These are phyloP conservation scores for Beauveria varroae DNA, from an alignment of 2,329 filamentous ascomycete species.

Conservation along the genomic window DNA sequence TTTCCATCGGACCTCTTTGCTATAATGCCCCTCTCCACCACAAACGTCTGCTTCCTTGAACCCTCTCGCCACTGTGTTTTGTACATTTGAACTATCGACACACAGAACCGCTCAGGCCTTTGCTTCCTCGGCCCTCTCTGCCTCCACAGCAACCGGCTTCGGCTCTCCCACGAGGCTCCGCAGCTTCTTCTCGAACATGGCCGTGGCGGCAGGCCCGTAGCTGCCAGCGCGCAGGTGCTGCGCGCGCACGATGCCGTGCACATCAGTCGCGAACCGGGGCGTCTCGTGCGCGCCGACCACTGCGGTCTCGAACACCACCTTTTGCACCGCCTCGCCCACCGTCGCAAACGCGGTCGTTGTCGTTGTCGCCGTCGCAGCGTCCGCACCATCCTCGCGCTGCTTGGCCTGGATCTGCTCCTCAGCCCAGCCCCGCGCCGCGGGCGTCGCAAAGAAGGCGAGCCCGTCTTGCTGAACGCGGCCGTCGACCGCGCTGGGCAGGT, in stretches of 20 bases:
- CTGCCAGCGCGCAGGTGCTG: slow-evolving; percentile 31
- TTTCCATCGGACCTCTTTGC: not conserved
- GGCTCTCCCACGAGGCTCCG: slow-evolving; percentile 18
- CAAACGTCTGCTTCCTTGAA: not conserved
- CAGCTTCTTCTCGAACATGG: slow-evolving; percentile 33
- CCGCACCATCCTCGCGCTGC: not conserved
- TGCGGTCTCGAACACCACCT: slow-evolving; percentile 25
- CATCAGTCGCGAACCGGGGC: slow-evolving; percentile 25
- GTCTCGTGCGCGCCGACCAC: slow-evolving; percentile 31
- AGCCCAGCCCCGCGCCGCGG: slow-evolving; percentile 21
- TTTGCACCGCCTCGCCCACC: slow-evolving; percentile 26
- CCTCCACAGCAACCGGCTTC: not conserved
- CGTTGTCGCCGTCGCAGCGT: slow-evolving; percentile 11
- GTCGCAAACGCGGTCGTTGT: slow-evolving; percentile 22
- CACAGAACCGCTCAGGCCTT: not conserved
- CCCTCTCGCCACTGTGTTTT: not conserved
- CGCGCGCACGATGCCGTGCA: slow-evolving; percentile 26
- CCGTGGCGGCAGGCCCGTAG: slow-evolving; percentile 26
- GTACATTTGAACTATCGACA: not conserved
- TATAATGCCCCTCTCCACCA: not conserved
- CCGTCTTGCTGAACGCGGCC: slow-evolving; percentile 22
- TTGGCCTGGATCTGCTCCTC: slow-evolving; percentile 22
- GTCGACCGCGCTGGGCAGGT: slow-evolving; percentile 22
- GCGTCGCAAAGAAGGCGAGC: slow-evolving; percentile 25
- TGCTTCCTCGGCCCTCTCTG: not conserved